Conservation (phyloP, 371 early-diverging fungal species). For the Lichtheimia hyalospora region DNA sequence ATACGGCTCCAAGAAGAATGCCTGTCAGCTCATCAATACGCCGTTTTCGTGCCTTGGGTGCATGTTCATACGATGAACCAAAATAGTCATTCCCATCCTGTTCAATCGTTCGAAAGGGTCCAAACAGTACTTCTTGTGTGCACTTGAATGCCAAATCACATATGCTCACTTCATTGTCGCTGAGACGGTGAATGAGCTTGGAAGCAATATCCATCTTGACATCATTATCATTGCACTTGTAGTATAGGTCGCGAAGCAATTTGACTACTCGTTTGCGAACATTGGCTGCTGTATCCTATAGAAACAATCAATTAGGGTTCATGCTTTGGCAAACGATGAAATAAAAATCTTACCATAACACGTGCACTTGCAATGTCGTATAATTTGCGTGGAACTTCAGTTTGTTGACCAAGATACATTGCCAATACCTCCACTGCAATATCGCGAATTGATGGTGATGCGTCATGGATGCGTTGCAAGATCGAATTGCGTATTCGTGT, state of each 20-base stretch:
- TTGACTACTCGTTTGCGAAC: conserved; percentile 88
- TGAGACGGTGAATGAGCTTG: conserved; percentile 71
- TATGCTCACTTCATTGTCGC: conserved; percentile 80
- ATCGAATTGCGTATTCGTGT: conserved; percentile 68
- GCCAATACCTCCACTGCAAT: conserved; percentile 88
- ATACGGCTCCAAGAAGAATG: conserved; percentile 50
- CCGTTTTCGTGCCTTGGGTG: conserved; percentile 38
- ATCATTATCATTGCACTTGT: conserved; percentile 39
- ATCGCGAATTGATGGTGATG: conserved; percentile 87
- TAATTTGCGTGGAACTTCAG: conserved; percentile 63
- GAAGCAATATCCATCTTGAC: conserved; percentile 73
- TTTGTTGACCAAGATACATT: conserved; percentile 67
- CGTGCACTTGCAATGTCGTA: conserved; percentile 74
- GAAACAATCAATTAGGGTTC: neutral
- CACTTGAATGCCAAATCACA: conserved; percentile 72
- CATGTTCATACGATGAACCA: conserved; percentile 29
- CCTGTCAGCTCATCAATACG: conserved; percentile 40
- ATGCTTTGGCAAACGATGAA: neutral
- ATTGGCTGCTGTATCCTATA: conserved; percentile 79
- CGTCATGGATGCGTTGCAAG: conserved; percentile 74
- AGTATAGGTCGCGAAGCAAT: conserved; percentile 72
- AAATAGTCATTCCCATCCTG: conserved; percentile 37
- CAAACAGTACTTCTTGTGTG: conserved; percentile 75
- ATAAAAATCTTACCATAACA: conserved; percentile 53
- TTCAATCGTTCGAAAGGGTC: conserved; percentile 45